These are phyloP conservation scores for Cordyceps militaris DNA, from an alignment of 2,329 filamentous ascomycete species.

Conservation along the genomic window DNA sequence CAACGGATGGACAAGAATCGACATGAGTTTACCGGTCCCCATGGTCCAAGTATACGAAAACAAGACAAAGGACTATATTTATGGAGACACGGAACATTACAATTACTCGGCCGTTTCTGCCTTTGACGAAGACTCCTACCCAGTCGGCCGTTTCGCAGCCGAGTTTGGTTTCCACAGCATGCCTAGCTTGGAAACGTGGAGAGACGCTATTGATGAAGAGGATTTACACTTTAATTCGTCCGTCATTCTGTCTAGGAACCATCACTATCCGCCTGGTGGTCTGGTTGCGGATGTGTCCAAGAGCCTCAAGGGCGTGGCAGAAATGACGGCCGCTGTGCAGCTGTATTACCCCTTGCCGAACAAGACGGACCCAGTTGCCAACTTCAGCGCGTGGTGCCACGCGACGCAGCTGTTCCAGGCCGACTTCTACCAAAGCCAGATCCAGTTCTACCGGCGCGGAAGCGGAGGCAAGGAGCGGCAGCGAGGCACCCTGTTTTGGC, in stretches of 20 bases:
- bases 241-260: constrained; percentile 31
- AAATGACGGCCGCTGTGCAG: constrained; percentile 52
- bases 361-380: constrained; percentile 44
- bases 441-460: constrained; percentile 4
- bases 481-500: constrained; percentile 56
- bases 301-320: constrained; percentile 34
- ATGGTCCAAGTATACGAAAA: constrained; percentile 11
- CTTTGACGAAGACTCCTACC: constrained; percentile 3
- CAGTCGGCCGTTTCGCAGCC: constrained; percentile 8
- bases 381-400: constrained; percentile 56
- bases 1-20: constrained; percentile 9
- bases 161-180: constrained; percentile 13
- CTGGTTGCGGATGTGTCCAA: not conserved
- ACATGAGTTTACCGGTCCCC: constrained; percentile 4
- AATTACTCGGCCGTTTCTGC: not conserved
- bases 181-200: constrained; percentile 10
- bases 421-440: constrained; percentile 5
- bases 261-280: constrained; percentile 37
- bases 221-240: constrained; percentile 13
- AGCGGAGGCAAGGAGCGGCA: constrained; percentile 46
- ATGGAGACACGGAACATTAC: constrained; percentile 11
- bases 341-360: constrained; percentile 50
- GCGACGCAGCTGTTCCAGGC: constrained; percentile 57
- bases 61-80: constrained; percentile 2
- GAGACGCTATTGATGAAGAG: not conserved